Evolutionary conservation across 2,329 filamentous ascomycete genomes (phyloP).

Genomic region (Phaeomoniella chlamydospora): DNA sequence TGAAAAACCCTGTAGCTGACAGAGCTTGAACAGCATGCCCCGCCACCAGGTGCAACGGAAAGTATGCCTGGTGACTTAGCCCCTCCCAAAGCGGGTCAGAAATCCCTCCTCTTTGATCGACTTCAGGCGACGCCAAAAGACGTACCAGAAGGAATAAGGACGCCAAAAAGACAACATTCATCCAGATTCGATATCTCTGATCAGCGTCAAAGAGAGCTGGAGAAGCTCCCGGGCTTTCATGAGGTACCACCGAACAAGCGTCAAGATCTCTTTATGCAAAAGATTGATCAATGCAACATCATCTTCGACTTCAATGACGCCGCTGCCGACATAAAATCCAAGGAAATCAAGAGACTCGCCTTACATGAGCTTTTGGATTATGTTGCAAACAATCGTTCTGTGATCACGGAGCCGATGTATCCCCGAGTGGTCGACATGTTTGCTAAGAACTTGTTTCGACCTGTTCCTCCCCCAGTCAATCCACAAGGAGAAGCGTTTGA

Average conservation of each 20-base stretch:
- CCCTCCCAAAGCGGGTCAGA: conserved; percentile 80
- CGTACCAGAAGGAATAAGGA: conserved; percentile 85
- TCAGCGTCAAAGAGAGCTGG: conserved; percentile 72
- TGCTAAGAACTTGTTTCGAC: conserved; percentile 92
- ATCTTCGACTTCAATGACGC: conserved; percentile 99
- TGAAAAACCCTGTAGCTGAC: no score
- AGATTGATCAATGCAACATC: conserved; percentile 99
- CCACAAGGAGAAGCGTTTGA: conserved; percentile 97
- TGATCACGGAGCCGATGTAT: conserved; percentile 99
- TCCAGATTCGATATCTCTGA: conserved; percentile 97
- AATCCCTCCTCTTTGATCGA: conserved; percentile 76
- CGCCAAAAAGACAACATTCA: conserved; percentile 91
- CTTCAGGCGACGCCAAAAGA: conserved; percentile 92
- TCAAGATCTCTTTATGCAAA: conserved; percentile 98
- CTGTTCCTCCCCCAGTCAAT: conserved; percentile 92
- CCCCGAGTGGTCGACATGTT: conserved; percentile 98
- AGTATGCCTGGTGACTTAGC: conserved; percentile 97
- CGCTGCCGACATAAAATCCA: conserved; percentile 97
- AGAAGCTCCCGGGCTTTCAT: conserved; percentile 95
- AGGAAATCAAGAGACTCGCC: conserved; percentile 95
- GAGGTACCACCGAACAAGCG: conserved; percentile 89
- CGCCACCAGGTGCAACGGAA: conserved; percentile 83
- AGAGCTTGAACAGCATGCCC: conserved; percentile 69
- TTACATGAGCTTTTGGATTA: conserved; percentile 95
- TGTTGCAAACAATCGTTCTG: conserved; percentile 93